Conservation (phyloP, 2,329 filamentous ascomycete genomes). For the Pestalotiopsis sp. region DNA sequence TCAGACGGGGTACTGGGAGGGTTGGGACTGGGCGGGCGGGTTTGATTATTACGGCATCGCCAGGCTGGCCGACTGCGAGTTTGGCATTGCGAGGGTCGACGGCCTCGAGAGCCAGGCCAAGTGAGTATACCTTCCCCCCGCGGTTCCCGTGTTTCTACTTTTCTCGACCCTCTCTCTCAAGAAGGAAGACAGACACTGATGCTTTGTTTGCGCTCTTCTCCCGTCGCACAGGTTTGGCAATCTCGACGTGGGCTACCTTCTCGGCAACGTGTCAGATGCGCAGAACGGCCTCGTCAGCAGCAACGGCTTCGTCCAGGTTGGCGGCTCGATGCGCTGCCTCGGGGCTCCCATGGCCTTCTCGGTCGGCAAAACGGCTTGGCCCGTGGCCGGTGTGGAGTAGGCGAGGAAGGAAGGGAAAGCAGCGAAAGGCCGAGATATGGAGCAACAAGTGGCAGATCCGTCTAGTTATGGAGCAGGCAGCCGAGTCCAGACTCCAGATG, state of each 20-base stretch:
- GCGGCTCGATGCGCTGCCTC: neutral
- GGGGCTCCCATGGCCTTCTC: neutral
- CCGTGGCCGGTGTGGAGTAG: neutral
- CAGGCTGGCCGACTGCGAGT: neutral
- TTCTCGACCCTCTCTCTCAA: neutral
- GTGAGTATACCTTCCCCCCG: neutral
- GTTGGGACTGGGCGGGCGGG: neutral
- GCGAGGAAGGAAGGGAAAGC: neutral
- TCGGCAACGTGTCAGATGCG: neutral
- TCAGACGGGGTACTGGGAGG: neutral
- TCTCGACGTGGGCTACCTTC: constrained; percentile 3
- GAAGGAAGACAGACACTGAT: neutral
- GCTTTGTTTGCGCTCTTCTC: neutral
- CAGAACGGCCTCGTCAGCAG: neutral
- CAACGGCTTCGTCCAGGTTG: neutral
- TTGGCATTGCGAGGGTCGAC: neutral
- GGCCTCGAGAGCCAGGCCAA: neutral
- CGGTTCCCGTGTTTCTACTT: neutral
- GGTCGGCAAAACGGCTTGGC: neutral
- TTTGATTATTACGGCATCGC: neutral
- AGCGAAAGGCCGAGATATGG: neutral
- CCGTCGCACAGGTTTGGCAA: constrained; percentile 4
- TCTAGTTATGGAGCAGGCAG: neutral
- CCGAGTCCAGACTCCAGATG: neutral
- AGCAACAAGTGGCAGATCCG: neutral